Conservation (phyloP, 179 eudicot species). For the Silene coronaria region DNA sequence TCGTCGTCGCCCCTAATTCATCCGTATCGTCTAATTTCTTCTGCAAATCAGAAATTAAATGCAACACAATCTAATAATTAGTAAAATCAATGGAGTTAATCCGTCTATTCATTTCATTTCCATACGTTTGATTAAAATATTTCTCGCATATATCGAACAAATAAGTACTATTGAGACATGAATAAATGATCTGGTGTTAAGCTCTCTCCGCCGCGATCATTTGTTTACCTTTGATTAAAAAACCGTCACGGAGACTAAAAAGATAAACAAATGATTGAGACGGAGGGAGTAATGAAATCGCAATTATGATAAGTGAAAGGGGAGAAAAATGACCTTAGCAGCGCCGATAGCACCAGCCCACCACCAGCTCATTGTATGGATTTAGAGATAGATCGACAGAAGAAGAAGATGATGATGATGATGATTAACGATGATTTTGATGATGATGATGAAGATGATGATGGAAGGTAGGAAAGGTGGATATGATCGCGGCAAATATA, state of each 20-base stretch:
- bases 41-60: conserved; percentile 19
- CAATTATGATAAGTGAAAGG: too few relatives aligned
- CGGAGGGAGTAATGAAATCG: too few relatives aligned
- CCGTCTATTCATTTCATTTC: too few relatives aligned
- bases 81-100: neutral
- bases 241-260: too few relatives aligned
- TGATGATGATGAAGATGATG: neutral
- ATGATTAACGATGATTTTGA: neutral
- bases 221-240: too few relatives aligned
- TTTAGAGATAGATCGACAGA: too few relatives aligned
- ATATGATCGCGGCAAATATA: too few relatives aligned
- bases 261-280: too few relatives aligned
- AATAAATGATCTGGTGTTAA: neutral
- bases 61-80: neutral
- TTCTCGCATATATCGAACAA: too few relatives aligned
- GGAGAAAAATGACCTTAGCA: conserved; percentile 28
- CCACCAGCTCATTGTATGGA: conserved; percentile 42
- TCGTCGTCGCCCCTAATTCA: conserved; percentile 13
- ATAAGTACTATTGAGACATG: too few relatives aligned
- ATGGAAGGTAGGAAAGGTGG: neutral
- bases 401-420: neutral
- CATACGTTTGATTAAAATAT: too few relatives aligned
- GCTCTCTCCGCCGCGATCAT: too few relatives aligned
- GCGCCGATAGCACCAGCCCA: conserved; percentile 52
- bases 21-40: conserved; percentile 33